phyloP scores from a whole-genome alignment of 495 filamentous ascomycete genomes.

The Penicillium steckii region DNA sequence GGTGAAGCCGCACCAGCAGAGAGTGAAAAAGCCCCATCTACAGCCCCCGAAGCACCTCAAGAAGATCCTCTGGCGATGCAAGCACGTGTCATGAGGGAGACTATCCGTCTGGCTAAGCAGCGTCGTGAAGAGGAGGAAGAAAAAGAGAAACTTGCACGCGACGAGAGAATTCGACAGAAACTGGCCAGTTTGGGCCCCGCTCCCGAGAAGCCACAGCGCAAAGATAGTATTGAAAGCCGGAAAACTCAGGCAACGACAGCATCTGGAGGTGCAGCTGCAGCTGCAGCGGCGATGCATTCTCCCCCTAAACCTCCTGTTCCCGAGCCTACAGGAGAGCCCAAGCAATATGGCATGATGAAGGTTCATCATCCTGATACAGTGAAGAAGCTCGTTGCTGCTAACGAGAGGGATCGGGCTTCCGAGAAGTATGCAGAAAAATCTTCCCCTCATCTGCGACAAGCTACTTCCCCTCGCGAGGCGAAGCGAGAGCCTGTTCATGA shows the following conservation, averaged over 20 bases:
- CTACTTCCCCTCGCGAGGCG: conserved; percentile 32
- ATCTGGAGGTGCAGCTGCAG: conserved; percentile 19
- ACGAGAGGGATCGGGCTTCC: conserved; percentile 35
- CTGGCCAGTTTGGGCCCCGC: conserved; percentile 72
- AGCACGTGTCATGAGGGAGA: conserved; percentile 82
- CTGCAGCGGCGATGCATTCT: conserved; percentile 32
- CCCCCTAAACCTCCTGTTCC: conserved; percentile 53
- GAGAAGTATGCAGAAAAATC: conserved; percentile 34
- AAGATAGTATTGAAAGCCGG: conserved; percentile 31
- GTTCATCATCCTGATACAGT: conserved; percentile 52
- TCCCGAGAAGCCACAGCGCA: conserved; percentile 56
- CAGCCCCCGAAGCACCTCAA: conserved; percentile 33
- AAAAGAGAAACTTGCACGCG: conserved; percentile 71
- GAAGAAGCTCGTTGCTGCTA: conserved; percentile 39
- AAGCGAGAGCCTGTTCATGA: conserved; percentile 29
- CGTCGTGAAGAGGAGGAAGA: conserved; percentile 80
- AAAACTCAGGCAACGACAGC: conserved; percentile 24
- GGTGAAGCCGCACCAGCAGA: conserved; percentile 44
- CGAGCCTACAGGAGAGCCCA: conserved; percentile 51
- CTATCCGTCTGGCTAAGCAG: conserved; percentile 71
- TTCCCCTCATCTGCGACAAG: conserved; percentile 25
- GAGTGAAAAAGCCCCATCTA: conserved; percentile 18
- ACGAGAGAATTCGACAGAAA: conserved; percentile 81
- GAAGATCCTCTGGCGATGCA: conserved; percentile 68
- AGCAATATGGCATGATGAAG: conserved; percentile 61